These are phyloP conservation scores for Quercus bicolor DNA, from an alignment of 306 rosid genomes.

Conservation along the genomic window DNA sequence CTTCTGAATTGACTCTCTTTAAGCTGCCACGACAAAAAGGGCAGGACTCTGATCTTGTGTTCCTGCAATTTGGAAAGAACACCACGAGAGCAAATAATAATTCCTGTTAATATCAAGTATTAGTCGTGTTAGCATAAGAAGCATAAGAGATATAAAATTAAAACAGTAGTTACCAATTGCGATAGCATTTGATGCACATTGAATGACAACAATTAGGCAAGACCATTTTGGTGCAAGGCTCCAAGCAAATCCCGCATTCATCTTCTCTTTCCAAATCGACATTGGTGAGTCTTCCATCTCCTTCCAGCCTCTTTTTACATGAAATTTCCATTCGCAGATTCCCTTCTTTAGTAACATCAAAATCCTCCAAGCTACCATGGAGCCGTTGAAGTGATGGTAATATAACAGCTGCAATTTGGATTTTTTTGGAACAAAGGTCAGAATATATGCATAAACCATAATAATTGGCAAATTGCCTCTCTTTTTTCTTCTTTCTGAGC, in stretches of 20 bases:
- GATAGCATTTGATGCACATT: slow-evolving; percentile 98
- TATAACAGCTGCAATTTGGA: slow-evolving; percentile 65
- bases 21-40: slow-evolving; percentile 93
- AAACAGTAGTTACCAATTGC: slow-evolving; percentile 68
- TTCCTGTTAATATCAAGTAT: background rate
- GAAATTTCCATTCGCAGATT: slow-evolving; percentile 38
- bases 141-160: background rate
- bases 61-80: slow-evolving; percentile 49
- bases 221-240: slow-evolving; percentile 91
- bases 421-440: slow-evolving; percentile 18
- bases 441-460: slow-evolving; percentile 9
- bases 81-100: slow-evolving; percentile 8
- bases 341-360: slow-evolving; percentile 44
- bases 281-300: slow-evolving; percentile 40
- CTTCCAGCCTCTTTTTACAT: slow-evolving; percentile 43
- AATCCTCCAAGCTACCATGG: slow-evolving; percentile 60
- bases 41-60: slow-evolving; percentile 75
- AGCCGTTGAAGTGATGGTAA: slow-evolving; percentile 92
- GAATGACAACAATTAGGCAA: slow-evolving; percentile 92
- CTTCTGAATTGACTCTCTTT: slow-evolving; percentile 92
- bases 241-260: slow-evolving; percentile 96
- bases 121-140: background rate
- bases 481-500: background rate
- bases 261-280: slow-evolving; percentile 83
- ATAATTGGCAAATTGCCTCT: slow-evolving; percentile 2